Base-by-base conservation (phyloP, 2,329 filamentous ascomycete genomes). In the Aspergillus transmontanensis region DNA sequence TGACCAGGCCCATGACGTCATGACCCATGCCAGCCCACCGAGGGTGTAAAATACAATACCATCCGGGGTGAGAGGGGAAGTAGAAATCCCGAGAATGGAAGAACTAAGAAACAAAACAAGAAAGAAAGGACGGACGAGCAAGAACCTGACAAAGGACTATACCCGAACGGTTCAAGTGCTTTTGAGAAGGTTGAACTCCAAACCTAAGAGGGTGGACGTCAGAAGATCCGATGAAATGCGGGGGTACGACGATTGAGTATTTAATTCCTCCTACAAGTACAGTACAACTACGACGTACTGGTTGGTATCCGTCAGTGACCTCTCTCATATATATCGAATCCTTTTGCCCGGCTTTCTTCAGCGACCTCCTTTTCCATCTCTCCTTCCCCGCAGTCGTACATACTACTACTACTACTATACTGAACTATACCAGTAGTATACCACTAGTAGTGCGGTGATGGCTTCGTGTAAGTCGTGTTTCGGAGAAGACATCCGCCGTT, bases 161-260 rank as follows among this genome's bases (percentile, higher is more conserved):
- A 26, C 48, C 48, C 11, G 48, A 51, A 51, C 7, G 48, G 28
- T 26, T n/a, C 48, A 51, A 32, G 48, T 28, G 46, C 14, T 14
- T 14, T 14, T 50, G 46, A 16, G 34, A 36, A 36, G 34, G 34
- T 36, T 36, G 34, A 36, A 19, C 46, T 14, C 11, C 14, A 50
- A 50, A 30, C 21, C 12, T 34, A 34, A 11, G 11, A 34, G 6
- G n/a, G 19, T 39, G n/a, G 46, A 45, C 63, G 66, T 68, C 62
- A 67, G 61, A 45, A 63, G 62, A 64, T 66, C 62, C 61, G 62
- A 56, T 59, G 64, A 64, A 53, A 53, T 53, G 50, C 50, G 50
- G 50, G 50, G 50, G 34, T 7, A 36, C 34, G 34, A 36, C 34
- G 5, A 16, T 11, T 10, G 30, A 32, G 30, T 32, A 10, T 11